Base-by-base conservation (phyloP, 805 yeast genomes). In the Sugiyamaella chiloensis region DNA sequence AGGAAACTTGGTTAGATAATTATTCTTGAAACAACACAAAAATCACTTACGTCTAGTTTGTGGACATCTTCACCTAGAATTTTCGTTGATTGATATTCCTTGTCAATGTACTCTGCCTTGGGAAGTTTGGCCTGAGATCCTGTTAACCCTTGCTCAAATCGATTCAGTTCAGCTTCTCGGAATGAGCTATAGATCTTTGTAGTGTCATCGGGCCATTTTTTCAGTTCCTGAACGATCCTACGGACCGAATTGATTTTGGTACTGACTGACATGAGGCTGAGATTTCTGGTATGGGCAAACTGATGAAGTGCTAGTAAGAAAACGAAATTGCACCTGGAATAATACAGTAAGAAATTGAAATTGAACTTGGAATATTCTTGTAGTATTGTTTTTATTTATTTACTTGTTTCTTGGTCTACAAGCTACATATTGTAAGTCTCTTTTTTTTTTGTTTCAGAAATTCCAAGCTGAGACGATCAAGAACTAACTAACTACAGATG, bases 161-260 rank as follows among this genome's bases (percentile, higher is more conserved):
- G 57, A 51, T 64, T 68, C 30, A 75, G 60, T 60, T 75, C 78
- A 4, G 63, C 60, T 17, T 71, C 74, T 51, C 72, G 70, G 60
- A 77, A 74, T 6, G 79, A 74, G 1, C 73, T 67, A 51, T 74
- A 75, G 51, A 76, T 74, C 53, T 67, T 65, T 49, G 72, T 57
- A 47, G 76, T 59, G 44, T 76, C 81, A n/a, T 54, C 57, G 1
- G 68, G 66, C 68, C 67, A 65, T 42, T 53, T 53, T 20, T 52
- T 43, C 35, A 62, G 37, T 9, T 54, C 60, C 27, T 47, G 50
- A 1, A 53, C 52, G 3, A 64, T 52, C 36, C 55, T 45, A 14
- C 53, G 50, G 7, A 60, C 59, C n/a, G 57, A 43, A 9, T 24
- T 27, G n/a, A 52, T 29, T 31, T 44, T 51, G 7, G 53, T 20